Conservation (phyloP, 106 monocot genomes). For the Allium cepa region DNA sequence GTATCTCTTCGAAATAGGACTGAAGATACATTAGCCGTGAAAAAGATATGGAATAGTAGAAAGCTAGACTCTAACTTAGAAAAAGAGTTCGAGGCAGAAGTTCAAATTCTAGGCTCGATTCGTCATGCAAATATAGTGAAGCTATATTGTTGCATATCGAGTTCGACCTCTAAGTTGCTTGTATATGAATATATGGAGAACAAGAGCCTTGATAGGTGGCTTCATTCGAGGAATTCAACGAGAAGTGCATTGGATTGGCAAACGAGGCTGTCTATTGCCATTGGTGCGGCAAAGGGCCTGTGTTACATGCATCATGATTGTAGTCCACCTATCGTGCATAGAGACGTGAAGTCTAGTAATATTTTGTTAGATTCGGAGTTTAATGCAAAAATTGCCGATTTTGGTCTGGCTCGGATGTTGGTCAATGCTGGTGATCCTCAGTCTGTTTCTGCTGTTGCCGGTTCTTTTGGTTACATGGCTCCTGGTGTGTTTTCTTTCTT, state of each 20-base stretch:
- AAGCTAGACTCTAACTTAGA: constrained; percentile 22
- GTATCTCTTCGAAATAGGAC: constrained; percentile 2
- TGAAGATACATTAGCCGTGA: constrained; percentile 32
- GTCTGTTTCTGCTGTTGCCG: constrained; percentile 31
- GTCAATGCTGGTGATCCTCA: constrained; percentile 27
- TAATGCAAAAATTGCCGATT: constrained; percentile 48
- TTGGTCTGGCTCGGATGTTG: constrained; percentile 45
- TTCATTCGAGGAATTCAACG: constrained; percentile 7
- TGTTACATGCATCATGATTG: constrained; percentile 58
- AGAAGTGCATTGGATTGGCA: constrained; percentile 32
- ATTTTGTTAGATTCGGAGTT: constrained; percentile 45
- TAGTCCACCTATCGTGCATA: constrained; percentile 32
- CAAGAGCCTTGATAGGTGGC: constrained; percentile 47
- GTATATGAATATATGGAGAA: constrained; percentile 65
- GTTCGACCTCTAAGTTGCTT: constrained; percentile 24
- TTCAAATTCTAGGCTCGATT: constrained; percentile 35
- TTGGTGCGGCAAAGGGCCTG: constrained; percentile 35
- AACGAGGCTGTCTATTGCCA: constrained; percentile 32
- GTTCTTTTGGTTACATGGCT: constrained; percentile 79
- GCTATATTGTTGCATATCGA: constrained; percentile 37
- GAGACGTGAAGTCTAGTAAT: constrained; percentile 61
- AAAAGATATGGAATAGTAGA: constrained; percentile 24
- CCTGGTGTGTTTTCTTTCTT: constrained; percentile 33
- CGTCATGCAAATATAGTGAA: constrained; percentile 51
- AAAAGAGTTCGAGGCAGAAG: constrained; percentile 47